Percentiles rank a stretch among this genome's conserved stretches.
Conservation (phyloP, 129 eudicot species). For the Deinandra increscens region DNA sequence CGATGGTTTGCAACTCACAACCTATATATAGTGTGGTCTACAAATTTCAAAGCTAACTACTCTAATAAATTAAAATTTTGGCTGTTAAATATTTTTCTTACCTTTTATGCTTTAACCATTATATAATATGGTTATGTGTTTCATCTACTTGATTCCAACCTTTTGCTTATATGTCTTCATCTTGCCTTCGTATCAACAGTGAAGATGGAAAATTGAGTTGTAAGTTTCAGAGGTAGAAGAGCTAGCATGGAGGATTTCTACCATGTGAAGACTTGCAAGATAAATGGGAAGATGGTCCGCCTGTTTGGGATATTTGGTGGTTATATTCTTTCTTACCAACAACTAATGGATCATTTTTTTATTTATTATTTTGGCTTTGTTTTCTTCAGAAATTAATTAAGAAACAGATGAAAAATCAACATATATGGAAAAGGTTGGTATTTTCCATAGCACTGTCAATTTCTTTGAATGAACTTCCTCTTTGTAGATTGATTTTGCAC, state of each 20-base stretch:
- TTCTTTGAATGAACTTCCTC: no score
- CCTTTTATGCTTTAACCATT: no score
- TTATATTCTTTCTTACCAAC: constrained; percentile 38
- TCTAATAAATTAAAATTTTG: background rate
- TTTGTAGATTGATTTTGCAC: no score
- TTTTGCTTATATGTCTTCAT: constrained; percentile 26
- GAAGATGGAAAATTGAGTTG: constrained; percentile 81
- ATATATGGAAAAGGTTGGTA: background rate
- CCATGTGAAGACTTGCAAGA: constrained; percentile 68
- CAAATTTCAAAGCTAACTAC: no score
- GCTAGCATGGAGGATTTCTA: constrained; percentile 91
- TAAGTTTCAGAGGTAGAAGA: constrained; percentile 86
- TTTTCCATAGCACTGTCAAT: no score
- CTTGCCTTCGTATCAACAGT: constrained; percentile 43
- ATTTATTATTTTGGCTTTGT: background rate
- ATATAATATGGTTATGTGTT: background rate
- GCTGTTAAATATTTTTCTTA: background rate
- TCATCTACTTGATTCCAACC: background rate
- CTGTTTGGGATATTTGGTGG: constrained; percentile 95
- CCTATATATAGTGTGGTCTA: no score
- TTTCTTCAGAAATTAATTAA: background rate
- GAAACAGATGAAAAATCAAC: background rate
- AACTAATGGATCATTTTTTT: background rate
- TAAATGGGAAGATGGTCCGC: constrained; percentile 61
- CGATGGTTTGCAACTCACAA: no score